Evolutionary conservation across 805 yeast species (phyloP).

Genomic region (Candida vaughaniae): DNA sequence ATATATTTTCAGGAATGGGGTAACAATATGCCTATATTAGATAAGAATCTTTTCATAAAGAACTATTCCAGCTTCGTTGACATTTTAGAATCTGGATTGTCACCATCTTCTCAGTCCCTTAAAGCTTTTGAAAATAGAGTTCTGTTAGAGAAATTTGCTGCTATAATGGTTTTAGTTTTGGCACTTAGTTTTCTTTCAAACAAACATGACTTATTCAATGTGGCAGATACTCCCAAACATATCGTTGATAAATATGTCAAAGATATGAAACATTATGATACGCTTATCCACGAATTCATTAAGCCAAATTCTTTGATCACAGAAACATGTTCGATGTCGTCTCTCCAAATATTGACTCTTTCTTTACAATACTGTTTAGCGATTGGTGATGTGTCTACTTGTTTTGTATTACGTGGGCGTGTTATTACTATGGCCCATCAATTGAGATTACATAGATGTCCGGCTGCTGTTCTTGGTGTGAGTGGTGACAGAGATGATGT

Average conservation of each 20-base stretch:
- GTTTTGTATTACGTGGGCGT: constrained; percentile 74
- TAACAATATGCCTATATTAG: constrained; percentile 63
- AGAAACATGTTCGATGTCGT: constrained; percentile 59
- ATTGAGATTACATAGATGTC: constrained; percentile 80
- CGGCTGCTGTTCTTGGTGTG: constrained; percentile 77
- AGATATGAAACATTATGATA: constrained; percentile 51
- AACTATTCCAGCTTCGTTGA: constrained; percentile 51
- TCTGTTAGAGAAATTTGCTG: constrained; percentile 56
- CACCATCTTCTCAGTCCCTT: neutral
- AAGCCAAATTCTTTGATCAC: constrained; percentile 57
- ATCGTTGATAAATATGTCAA: constrained; percentile 18
- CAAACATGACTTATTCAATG: constrained; percentile 23
- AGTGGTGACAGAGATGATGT: constrained; percentile 31
- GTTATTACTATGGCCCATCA: constrained; percentile 84
- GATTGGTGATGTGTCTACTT: constrained; percentile 68
- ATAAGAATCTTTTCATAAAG: constrained; percentile 63
- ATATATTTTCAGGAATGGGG: constrained; percentile 80
- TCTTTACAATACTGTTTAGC: constrained; percentile 70
- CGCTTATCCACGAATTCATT: constrained; percentile 59
- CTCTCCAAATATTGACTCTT: constrained; percentile 66
- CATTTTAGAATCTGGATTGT: constrained; percentile 37
- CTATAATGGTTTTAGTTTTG: constrained; percentile 46
- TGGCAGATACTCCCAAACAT: constrained; percentile 16
- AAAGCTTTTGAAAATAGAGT: constrained; percentile 3
- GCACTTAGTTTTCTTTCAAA: constrained; percentile 49